These are phyloP conservation scores for Chrysosporium keratinophilum DNA, from an alignment of 2,329 filamentous ascomycete species.

Conservation along the genomic window DNA sequence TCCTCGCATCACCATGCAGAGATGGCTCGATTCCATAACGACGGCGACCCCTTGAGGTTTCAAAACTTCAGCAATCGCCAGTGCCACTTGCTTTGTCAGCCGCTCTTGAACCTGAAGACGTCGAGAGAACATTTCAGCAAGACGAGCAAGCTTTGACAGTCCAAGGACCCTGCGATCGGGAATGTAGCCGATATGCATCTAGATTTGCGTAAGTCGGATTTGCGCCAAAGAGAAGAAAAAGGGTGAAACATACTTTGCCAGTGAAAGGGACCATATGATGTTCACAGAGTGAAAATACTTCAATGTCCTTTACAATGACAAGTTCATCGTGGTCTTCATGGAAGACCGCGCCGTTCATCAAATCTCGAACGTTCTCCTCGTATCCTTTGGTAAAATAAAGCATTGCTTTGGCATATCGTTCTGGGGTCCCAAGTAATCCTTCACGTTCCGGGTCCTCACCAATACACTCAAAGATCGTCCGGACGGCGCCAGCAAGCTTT, in stretches of 20 bases:
- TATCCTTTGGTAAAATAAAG: conserved; percentile 95
- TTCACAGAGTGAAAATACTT: conserved; percentile 88
- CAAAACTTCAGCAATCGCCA: conserved; percentile 84
- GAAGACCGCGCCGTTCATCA: conserved; percentile 90
- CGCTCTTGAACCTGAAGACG: conserved; percentile 93
- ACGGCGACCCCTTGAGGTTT: conserved; percentile 92
- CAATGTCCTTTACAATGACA: conserved; percentile 96
- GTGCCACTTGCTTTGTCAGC: conserved; percentile 87
- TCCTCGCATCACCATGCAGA: conserved; percentile 99
- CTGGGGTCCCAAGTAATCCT: conserved; percentile 57
- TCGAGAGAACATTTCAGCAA: conserved; percentile 93
- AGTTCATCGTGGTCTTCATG: conserved; percentile 94
- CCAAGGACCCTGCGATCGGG: conserved; percentile 84
- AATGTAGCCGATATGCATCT: conserved; percentile 99
- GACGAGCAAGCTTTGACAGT: conserved; percentile 86
- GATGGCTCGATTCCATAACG: conserved; percentile 91
- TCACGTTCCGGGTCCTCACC: conserved; percentile 57
- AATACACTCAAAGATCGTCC: conserved; percentile 55
- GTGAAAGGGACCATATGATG: conserved; percentile 95
- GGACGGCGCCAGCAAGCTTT: conserved; percentile 53
- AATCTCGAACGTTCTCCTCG: conserved; percentile 81
- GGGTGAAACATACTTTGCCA: conserved; percentile 59
- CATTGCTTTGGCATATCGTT: conserved; percentile 89
- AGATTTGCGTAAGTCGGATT: conserved; percentile 14
- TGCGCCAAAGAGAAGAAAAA: background rate